Evolutionary conservation across 352 stramenopile genomes (phyloP).

Genomic region (Thalassiosira delicatula): DNA sequence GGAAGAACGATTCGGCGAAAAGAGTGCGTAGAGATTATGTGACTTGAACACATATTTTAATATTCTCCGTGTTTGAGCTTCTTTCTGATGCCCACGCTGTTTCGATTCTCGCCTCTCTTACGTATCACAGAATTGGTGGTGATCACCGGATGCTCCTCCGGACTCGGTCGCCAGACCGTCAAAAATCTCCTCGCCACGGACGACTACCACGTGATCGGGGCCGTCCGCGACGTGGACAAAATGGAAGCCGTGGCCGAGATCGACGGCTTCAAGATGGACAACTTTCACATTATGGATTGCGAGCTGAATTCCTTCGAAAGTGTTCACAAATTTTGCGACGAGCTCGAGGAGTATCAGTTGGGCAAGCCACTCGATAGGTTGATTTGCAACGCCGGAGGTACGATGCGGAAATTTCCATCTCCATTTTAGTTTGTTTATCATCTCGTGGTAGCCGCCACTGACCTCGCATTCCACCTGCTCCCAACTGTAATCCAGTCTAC

Average conservation of each 20-base stretch:
- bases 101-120: slow-evolving; percentile 7
- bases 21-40: slow-evolving; percentile 77
- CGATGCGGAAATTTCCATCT: background rate
- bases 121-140: slow-evolving; percentile 81
- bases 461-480: no score
- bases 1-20: slow-evolving; percentile 81
- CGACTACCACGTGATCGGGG: slow-evolving; percentile 87
- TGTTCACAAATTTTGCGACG: slow-evolving; percentile 85
- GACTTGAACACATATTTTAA: no score
- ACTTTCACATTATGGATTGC: slow-evolving; percentile 87
- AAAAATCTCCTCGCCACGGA: slow-evolving; percentile 79
- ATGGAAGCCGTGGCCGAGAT: slow-evolving; percentile 86
- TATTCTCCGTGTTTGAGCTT: no score
- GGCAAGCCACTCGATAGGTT: slow-evolving; percentile 85
- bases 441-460: no score
- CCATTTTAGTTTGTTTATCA: no score
- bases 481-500: no score
- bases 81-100: no score
- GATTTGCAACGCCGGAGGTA: slow-evolving; percentile 87
- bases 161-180: slow-evolving; percentile 85
- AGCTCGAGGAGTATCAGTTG: slow-evolving; percentile 83
- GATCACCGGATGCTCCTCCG: slow-evolving; percentile 86
- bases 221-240: slow-evolving; percentile 86
- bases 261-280: slow-evolving; percentile 83
- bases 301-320: slow-evolving; percentile 88